Base-by-base conservation (phyloP, 2,329 filamentous ascomycete genomes). In the Ophiosphaerella korrae region DNA sequence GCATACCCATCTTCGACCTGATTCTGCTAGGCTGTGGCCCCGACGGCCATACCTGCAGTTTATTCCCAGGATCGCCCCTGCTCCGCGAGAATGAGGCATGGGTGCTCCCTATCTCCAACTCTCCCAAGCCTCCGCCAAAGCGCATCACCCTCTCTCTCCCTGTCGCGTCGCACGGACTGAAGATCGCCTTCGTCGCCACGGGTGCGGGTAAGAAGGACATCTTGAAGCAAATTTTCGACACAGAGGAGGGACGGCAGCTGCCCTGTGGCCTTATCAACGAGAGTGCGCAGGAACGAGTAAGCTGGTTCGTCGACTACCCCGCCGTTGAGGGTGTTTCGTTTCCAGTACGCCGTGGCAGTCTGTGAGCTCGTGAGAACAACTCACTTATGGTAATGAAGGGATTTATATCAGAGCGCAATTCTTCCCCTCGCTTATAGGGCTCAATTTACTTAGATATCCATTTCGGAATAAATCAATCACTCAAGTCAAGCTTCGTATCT, bases 21-120 rank as follows among this genome's bases (percentile, higher is more conserved):
- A 82, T 99, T 48, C 84, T 99, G 36, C 86, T 99, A 36, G 94
- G 94, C 66, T 96, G 90, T 73, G 94, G 94, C 0, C 93, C 94
- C 12, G 94, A 97, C 74, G 94, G 94, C 45, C 94, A 99, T 79
- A 97, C 94, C 31, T 97, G 94, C 86, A 94, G 89, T 65, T 81
- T 99, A 45, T 99, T 99, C 81, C 94, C 94, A 5, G 88, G 88
- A 48, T 93, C 97, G 72, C 84, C 88, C 51, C 83, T 97, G 46
- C 83, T 97, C 61, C 86, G 92, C 58, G 93, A 97, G 78, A 84
- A 84, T 32, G 88, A 87, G 66, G 91, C 93, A 46, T 99, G 94
- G 94, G 91, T 97, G 37, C 88, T 92, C 12, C 85, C 91, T 39
- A 95, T 97, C 69, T 86, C 88, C 67, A 90, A 97, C 78, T 96